These are phyloP conservation scores for Cladophialophora psammophila DNA, from an alignment of 2,329 filamentous ascomycete species.

Conservation along the genomic window DNA sequence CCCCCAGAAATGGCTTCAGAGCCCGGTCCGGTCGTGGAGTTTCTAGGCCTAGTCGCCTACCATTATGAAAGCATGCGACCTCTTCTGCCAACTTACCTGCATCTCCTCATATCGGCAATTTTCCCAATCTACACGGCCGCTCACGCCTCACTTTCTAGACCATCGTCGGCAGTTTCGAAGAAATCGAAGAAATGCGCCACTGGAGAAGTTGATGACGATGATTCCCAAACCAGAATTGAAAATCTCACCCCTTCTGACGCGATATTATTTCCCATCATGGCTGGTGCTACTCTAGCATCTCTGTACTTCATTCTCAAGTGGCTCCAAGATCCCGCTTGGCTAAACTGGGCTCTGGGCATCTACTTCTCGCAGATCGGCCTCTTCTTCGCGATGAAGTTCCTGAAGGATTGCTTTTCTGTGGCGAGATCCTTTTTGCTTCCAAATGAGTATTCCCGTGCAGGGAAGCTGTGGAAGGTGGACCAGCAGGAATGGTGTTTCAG, in stretches of 20 bases:
- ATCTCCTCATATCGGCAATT: constrained; percentile 73
- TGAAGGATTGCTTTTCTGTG: constrained; percentile 75
- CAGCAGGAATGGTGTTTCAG: constrained; percentile 46
- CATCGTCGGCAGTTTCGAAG: constrained; percentile 75
- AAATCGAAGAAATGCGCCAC: constrained; percentile 49
- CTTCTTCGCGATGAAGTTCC: constrained; percentile 75
- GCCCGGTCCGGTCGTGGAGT: constrained; percentile 31
- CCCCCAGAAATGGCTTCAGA: constrained; percentile 15
- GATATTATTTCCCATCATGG: constrained; percentile 81
- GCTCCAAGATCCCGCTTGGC: constrained; percentile 77
- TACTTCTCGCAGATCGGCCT: constrained; percentile 85
- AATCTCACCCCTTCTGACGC: constrained; percentile 79
- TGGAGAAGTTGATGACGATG: constrained; percentile 62
- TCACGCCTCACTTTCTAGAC: constrained; percentile 83
- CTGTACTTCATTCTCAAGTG: constrained; percentile 91
- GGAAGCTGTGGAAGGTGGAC: constrained; percentile 57
- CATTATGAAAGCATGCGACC: constrained; percentile 47
- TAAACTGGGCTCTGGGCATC: constrained; percentile 82
- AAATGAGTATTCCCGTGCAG: constrained; percentile 65
- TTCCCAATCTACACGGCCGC: constrained; percentile 85
- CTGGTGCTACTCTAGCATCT: constrained; percentile 72
- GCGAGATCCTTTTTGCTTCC: constrained; percentile 75
- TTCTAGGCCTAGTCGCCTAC: constrained; percentile 36
- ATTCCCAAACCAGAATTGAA: constrained; percentile 65
- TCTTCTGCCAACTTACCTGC: constrained; percentile 63